Base-by-base conservation (phyloP, 208 protist species). In the Wallacemonas sp. region DNA sequence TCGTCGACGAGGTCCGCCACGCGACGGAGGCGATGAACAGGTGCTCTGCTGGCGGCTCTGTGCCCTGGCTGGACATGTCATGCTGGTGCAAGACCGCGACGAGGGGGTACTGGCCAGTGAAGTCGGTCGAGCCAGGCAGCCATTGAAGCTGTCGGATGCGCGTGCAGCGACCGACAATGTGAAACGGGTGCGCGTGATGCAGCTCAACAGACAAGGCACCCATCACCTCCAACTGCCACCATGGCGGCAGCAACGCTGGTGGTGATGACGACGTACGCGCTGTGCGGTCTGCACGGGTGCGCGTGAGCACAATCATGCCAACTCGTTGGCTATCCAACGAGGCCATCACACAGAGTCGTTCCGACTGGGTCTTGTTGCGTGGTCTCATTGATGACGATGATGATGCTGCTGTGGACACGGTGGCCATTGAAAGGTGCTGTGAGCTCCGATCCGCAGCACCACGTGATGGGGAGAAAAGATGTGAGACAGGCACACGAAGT, bases 1-100 rank as follows among this genome's bases (percentile, higher is more conserved):
- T 16, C 30, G 11, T n/a, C 19, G 3, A 2, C 29, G 52, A 58
- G 4, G 30, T 16, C 8, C 32, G 52, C 30, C 26, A 41, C 5
- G 12, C 6, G 4, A 58, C 4, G 3, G 52, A 34, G 30, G 52
- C 52, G 14, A 39, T 16, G 30, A 5, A 11, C 9, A 58, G 52
- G 19, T 58, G 52, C 17, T 58, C 52, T 2, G 52, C 26, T 2
- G 30, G 30, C 16, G 52, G 52, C 32, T 58, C 52, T 30, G 19
- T 38, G 16, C 4, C 29, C 12, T 19, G 29, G 30, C 24, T 16
- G 4, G 9, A 5, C 52, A 58, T 58, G 14, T 17, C 29, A 21
- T 58, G n/a, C 32, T 58, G 52, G 55, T 85, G 70, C 16, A 85
- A 52, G 56, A 80, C 27, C 26, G 78, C 74, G 23, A 85, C 68